Conservation (phyloP, 805 yeast genomes). For the Huiozyma naganishii region DNA sequence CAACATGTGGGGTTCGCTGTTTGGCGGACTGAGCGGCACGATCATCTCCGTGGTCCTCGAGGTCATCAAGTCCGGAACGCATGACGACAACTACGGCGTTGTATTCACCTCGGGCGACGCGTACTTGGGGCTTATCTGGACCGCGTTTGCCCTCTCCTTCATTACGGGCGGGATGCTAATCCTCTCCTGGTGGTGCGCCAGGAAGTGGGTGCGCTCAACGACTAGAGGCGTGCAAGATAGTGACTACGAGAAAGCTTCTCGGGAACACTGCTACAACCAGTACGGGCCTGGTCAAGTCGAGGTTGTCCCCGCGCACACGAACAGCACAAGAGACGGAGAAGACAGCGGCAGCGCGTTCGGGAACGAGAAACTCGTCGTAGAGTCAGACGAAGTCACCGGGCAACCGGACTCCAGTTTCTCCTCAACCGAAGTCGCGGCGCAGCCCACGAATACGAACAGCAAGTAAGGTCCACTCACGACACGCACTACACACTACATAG, state of each 20-base stretch:
- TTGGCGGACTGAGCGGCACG: slow-evolving; percentile 20
- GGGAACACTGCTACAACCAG: no score
- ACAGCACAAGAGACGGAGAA: no score
- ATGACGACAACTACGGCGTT: slow-evolving; percentile 24
- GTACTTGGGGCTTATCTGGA: slow-evolving; percentile 24
- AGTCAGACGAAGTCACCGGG: no score
- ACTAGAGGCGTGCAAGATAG: neutral
- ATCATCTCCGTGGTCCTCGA: slow-evolving; percentile 19
- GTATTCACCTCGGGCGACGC: slow-evolving; percentile 17
- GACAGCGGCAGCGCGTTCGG: no score
- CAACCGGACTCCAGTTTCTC: no score
- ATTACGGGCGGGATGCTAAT: slow-evolving; percentile 1
- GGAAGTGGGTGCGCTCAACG: slow-evolving; percentile 1
- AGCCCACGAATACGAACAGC: no score
- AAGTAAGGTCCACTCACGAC: no score
- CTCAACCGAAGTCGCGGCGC: no score
- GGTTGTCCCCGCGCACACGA: no score
- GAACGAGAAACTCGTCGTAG: no score
- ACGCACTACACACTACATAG: no score
- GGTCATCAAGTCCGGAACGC: slow-evolving; percentile 25
- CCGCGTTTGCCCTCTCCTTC: slow-evolving; percentile 20
- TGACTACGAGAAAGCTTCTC: neutral
- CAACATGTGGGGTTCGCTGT: slow-evolving; percentile 7
- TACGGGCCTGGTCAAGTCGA: no score
- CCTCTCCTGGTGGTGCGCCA: slow-evolving; percentile 1